A percentile compares a stretch with the other conserved stretches of the same genome.
phyloP scores from a whole-genome alignment of 1,284 basidiomycete genomes.

The Inonotus hispidus region DNA sequence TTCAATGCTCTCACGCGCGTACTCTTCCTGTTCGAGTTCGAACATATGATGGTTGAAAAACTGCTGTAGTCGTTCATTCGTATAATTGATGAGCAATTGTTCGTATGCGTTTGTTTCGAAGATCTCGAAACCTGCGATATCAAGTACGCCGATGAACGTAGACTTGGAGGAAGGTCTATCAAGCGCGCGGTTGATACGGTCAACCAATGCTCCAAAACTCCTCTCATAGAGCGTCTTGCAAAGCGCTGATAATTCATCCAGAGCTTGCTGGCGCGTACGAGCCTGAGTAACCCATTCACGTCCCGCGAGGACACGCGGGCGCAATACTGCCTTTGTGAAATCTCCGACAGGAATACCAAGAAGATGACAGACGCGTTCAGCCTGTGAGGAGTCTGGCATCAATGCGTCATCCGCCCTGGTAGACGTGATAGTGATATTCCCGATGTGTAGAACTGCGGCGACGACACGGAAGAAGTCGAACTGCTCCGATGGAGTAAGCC shows the following conservation, averaged over 20 bases:
- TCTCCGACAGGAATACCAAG: constrained; percentile 89
- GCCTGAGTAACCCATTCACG: constrained; percentile 97
- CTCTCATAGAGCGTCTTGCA: constrained; percentile 99
- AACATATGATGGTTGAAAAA: constrained; percentile 99
- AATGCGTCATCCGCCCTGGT: constrained; percentile 86
- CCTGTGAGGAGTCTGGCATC: constrained; percentile 76
- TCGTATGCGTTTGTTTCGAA: constrained; percentile 91
- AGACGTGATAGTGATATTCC: constrained; percentile 84
- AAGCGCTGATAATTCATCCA: constrained; percentile 88
- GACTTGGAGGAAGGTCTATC: constrained; percentile 91
- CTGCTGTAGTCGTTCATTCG: constrained; percentile 95
- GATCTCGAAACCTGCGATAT: constrained; percentile 99
- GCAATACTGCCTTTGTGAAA: constrained; percentile 83
- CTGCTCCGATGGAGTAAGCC: constrained; percentile 83
- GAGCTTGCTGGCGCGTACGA: constrained; percentile 85
- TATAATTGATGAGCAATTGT: constrained; percentile 98
- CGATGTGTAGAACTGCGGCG: constrained; percentile 92
- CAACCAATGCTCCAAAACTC: constrained; percentile 90
- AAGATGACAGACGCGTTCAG: constrained; percentile 90
- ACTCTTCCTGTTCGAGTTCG: constrained; percentile 98
- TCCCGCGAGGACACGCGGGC: constrained; percentile 89
- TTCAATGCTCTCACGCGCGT: constrained; percentile 92
- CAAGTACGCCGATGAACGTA: constrained; percentile 96
- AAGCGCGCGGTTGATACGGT: constrained; percentile 91
- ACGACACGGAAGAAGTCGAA: constrained; percentile 92